Evolutionary conservation across 805 yeast genomes (phyloP).

Genomic region (Saccharomyces kudriavzevii): DNA sequence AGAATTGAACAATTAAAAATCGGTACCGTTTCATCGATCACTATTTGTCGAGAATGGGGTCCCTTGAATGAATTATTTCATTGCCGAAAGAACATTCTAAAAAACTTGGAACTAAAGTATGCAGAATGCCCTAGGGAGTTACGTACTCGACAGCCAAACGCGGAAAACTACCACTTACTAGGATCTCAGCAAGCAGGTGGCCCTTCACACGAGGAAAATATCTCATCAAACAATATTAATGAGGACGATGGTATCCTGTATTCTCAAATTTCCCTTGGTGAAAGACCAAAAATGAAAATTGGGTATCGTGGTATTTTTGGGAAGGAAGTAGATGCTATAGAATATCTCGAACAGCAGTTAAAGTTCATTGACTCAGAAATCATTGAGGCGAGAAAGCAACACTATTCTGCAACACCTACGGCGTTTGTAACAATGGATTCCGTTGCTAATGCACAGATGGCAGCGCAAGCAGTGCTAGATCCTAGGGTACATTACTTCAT

Average conservation of each 20-base stretch:
- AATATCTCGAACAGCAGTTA: conserved; percentile 60
- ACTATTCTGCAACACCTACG: conserved; percentile 76
- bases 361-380: conserved; percentile 67
- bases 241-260: conserved; percentile 8
- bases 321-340: conserved; percentile 69
- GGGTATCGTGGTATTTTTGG: conserved; percentile 64
- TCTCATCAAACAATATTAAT: background rate
- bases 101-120: conserved; percentile 49
- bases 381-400: conserved; percentile 50
- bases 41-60: conserved; percentile 84
- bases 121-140: conserved; percentile 27
- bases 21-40: conserved; percentile 69
- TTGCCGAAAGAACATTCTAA: conserved; percentile 45
- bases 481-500: conserved; percentile 80
- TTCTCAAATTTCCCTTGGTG: conserved; percentile 25
- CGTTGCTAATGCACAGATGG: conserved; percentile 92
- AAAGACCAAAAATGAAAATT: conserved; percentile 54
- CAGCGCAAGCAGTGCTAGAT: conserved; percentile 90
- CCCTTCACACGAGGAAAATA: background rate
- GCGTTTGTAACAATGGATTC: conserved; percentile 94
- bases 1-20: conserved; percentile 73
- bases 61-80: conserved; percentile 58
- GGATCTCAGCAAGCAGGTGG: conserved; percentile 3
- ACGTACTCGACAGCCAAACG: conserved; percentile 14
- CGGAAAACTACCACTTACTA: conserved; percentile 21